Conservation (phyloP, 139 green algal species). For the Eudorina sp. region DNA sequence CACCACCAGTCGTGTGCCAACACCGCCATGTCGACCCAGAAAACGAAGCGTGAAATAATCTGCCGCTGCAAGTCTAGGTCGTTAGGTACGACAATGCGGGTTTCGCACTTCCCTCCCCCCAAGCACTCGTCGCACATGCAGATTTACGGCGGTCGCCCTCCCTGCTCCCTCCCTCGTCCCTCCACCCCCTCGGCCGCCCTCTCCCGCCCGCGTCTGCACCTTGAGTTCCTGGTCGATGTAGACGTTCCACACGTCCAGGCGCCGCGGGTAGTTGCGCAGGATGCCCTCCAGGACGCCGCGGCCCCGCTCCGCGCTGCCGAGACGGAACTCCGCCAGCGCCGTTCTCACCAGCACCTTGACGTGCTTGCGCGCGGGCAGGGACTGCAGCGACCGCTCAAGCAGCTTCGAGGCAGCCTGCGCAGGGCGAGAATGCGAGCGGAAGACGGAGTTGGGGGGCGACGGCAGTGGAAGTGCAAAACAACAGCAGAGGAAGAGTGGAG, state of each 20-base stretch:
- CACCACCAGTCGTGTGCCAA: no score
- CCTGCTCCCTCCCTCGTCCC: not conserved
- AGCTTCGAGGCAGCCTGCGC: constrained; percentile 50
- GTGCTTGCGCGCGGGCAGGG: constrained; percentile 93
- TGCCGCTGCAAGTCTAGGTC: no score
- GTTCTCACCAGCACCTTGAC: constrained; percentile 81
- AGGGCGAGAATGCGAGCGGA: not conserved
- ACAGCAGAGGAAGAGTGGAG: no score
- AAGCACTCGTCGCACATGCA: no score
- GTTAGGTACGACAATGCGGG: no score
- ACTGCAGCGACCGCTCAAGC: constrained; percentile 80
- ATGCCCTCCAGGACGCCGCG: constrained; percentile 92
- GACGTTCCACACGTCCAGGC: constrained; percentile 95
- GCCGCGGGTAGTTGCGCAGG: constrained; percentile 93
- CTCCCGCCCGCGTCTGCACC: not conserved
- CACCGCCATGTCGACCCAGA: no score
- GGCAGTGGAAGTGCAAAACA: not conserved
- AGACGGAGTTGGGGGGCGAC: constrained; percentile 56
- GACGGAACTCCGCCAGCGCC: constrained; percentile 90
- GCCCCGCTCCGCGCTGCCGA: constrained; percentile 78
- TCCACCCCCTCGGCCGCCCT: not conserved
- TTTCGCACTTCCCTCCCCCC: no score
- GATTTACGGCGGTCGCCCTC: no score
- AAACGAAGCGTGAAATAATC: no score
- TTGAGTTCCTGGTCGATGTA: constrained; percentile 94